Evolutionary conservation across 2,329 filamentous ascomycete species (phyloP).

Genomic region (Alternaria arborescens): DNA sequence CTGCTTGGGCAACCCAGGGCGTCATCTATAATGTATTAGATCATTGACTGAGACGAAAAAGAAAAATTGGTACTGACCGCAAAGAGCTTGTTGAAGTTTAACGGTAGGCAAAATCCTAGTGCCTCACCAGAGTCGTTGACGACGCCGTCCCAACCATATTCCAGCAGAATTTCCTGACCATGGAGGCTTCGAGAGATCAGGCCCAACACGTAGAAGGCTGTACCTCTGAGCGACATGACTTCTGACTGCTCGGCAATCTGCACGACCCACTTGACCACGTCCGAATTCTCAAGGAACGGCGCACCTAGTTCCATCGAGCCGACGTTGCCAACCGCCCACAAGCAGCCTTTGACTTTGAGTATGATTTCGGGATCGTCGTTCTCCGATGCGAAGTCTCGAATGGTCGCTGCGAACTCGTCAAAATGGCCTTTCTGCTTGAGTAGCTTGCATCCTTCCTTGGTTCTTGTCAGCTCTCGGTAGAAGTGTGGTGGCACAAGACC

Average conservation of each 20-base stretch:
- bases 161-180: constrained; percentile 87
- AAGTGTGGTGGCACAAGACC: constrained; percentile 90
- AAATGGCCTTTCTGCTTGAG: constrained; percentile 95
- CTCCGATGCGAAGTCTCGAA: constrained; percentile 85
- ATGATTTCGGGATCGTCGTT: constrained; percentile 85
- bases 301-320: constrained; percentile 98
- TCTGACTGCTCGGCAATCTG: constrained; percentile 86
- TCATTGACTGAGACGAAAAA: neutral
- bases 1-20: constrained; percentile 47
- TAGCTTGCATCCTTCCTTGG: constrained; percentile 88
- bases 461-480: constrained; percentile 92
- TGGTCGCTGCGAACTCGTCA: constrained; percentile 88
- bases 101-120: constrained; percentile 86
- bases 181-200: constrained; percentile 91
- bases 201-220: constrained; percentile 94
- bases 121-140: constrained; percentile 83
- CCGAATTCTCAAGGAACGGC: constrained; percentile 87
- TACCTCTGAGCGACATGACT: constrained; percentile 92
- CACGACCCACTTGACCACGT: constrained; percentile 88
- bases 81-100: constrained; percentile 79
- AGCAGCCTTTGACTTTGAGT: constrained; percentile 92
- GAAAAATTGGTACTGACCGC: constrained; percentile 59
- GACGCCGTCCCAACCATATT: constrained; percentile 92
- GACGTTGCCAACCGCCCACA: constrained; percentile 98
- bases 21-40: constrained; percentile 46